Base-by-base conservation (phyloP, 2,329 filamentous ascomycete genomes). In the Thielaviopsis musarum region DNA sequence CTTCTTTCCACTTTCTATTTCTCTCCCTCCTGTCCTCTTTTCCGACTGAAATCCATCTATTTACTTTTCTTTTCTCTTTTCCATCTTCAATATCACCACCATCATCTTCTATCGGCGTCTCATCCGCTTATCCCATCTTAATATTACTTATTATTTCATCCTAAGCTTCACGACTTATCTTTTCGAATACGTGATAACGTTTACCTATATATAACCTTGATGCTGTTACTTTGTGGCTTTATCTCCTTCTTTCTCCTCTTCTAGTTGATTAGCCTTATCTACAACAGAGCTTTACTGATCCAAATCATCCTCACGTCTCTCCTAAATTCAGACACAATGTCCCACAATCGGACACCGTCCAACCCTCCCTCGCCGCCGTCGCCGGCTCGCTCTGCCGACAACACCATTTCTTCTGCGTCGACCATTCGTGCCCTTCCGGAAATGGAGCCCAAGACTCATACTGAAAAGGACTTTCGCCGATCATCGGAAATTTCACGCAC, bases 381-480 rank as follows among this genome's bases (percentile, higher is more conserved):
- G 17, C 57, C 57, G 19, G 3, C 34, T 21, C 55, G 24, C 9
- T 58, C 21, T 34, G 13, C 49, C 34, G 52, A 30, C n/a, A 15
- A 24, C n/a, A 52, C 52, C 13, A 28, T 24, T 34, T 58, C 59
- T n/a, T 56, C 56, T n/a, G 49, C 56, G 5, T 61, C 56, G 22
- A 56, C 60, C 12, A 34, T 51, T 22, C 56, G 45, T 22, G 56
- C 52, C 21, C 12, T 15, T 6, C 45, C 45, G n/a, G 45, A 49
- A 7, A 49, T 21, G 4, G 45, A 49, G 15, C 7, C n/a, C 45
- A 21, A 49, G n/a, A 19, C n/a, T 7, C 45, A 49, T 5, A 49
- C 17, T 6, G 45, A 49, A 49, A 49, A 49, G 45, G n/a, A 5
- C n/a, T 3, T 49, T 9, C n/a, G 45, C n/a, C 45, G n/a, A 3